phyloP scores from a whole-genome alignment of 306 rosid genomes.

The Cercis canadensis region DNA sequence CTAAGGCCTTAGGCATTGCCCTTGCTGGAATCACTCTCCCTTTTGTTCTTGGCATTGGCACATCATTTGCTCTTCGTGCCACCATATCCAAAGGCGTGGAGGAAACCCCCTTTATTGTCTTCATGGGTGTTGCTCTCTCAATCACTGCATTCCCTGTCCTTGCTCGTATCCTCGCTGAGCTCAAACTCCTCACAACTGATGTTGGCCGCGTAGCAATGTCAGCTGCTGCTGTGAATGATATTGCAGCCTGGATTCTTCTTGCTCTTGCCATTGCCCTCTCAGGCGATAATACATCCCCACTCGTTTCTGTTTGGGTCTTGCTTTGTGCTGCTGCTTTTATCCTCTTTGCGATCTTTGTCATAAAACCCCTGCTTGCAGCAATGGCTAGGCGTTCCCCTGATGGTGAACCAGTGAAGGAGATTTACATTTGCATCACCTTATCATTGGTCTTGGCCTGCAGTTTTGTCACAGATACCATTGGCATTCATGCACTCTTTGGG shows the following conservation, averaged over 20 bases:
- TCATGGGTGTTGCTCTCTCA: constrained; percentile 81
- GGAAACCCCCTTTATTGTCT: constrained; percentile 56
- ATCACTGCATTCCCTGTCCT: constrained; percentile 81
- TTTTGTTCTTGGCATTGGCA: constrained; percentile 70
- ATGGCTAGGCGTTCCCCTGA: constrained; percentile 63
- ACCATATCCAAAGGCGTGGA: constrained; percentile 55
- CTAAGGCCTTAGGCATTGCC: constrained; percentile 65
- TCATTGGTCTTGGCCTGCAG: constrained; percentile 64
- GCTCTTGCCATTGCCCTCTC: constrained; percentile 78
- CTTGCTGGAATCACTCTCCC: constrained; percentile 74
- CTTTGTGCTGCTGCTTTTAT: constrained; percentile 53
- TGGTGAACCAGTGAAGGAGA: constrained; percentile 80
- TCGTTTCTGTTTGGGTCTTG: constrained; percentile 65
- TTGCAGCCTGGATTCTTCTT: constrained; percentile 77
- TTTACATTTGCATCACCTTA: constrained; percentile 62
- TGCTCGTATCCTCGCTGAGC: constrained; percentile 79
- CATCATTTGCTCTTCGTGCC: constrained; percentile 62
- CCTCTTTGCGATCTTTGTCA: constrained; percentile 36
- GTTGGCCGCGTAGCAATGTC: constrained; percentile 79
- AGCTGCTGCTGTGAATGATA: constrained; percentile 76
- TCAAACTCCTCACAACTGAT: constrained; percentile 75
- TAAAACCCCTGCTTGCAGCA: constrained; percentile 47
- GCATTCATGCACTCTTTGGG: constrained; percentile 79
- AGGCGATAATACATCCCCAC: constrained; percentile 51
- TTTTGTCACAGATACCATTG: constrained; percentile 67